Evolutionary conservation across 2,329 filamentous ascomycete species (phyloP), one percentile per base, ranked within the genome.

Genomic region (Aspergillus quadricinctus): DNA sequence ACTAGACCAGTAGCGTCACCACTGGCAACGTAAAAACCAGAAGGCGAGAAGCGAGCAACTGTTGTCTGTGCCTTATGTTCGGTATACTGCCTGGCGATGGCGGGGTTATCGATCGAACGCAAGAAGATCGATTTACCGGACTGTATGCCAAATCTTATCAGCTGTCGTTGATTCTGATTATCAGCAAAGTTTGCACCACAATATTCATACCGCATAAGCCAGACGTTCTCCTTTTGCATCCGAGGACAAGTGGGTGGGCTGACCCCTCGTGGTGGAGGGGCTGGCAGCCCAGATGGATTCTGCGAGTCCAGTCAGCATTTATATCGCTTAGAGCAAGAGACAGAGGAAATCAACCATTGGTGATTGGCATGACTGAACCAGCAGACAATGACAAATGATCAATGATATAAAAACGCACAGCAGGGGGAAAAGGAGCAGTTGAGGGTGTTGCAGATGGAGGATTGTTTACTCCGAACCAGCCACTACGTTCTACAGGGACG

Each of bases 111-210:
- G 78, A 99, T 96, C 61, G 88, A 92, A 66, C 94, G 91, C 49
- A 99, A 82, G 77, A 97, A 97, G 76, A 99, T 88, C 60, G 93
- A 97, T 81, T 97, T 97, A 70, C 91, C 92, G 53, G 92, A 93
- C 91, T 95, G 65, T 25, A 14, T 3, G 43, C 43, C 43, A 25
- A 25, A 14, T 6, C 3, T 23, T 27, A 14, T 46, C 43, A 46
- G 21, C 23, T 23, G 27, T 46, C 21, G 6, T 46, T 3, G 4
- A 23, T 46, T 46, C 19, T 23, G 10, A 23, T 11, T 11, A 11
- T 25, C 11, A 21, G 11, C 50, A 35, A 25, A 14, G 6, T n/a
- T 52, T 28, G 28, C 3, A 25, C 21, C 58, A 8, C 11, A 50
- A 58, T 25, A 61, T 54, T 52, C 87, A 74, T 81, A 95, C 92